Evolutionary conservation across 2,329 filamentous ascomycete genomes (phyloP), one percentile per base, ranked within the genome.

Genomic region (Botryotinia convoluta): DNA sequence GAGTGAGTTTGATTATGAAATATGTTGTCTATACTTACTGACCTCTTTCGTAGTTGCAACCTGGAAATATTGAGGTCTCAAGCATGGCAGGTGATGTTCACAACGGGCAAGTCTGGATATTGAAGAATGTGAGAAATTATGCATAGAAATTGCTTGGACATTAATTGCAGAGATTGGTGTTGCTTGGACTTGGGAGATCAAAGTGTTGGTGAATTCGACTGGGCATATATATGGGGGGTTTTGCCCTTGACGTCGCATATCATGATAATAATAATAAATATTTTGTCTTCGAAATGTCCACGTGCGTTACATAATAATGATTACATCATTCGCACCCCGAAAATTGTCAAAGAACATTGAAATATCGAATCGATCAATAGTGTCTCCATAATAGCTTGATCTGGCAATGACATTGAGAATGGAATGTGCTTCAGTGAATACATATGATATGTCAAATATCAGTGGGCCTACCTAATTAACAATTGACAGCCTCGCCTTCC

Each of bases 61-160:
- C 95, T 0, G 92, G 92, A 9, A 87, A 90, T 76, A 89, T 98
- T 61, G 90, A 95, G 81, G 92, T 98, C 22, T 88, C 90, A 60
- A 90, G 86, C 73, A 86, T 97, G 69, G 91, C 91, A 2, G 91
- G 91, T 77, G 88, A 89, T 74, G 95, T 97, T 29, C 88, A 89
- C 5, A 99, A 98, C 81, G 96, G 96, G 6, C 93, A 98, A 83
- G 87, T 98, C 42, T 83, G 82, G 82, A 80, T 82, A 48, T 75
- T 93, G 74, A 88, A 88, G 76, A 86, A 85, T 7, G 88, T 91
- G n/a, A 76, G 79, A 69, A 80, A 80, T 72, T 81, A 81, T 63
- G 77, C 74, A 42, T 80, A 72, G 74, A 48, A 71, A 29, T 16
- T 22, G 18, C 35, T 44, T 37, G 32, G 45, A 54, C 48, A 48